phyloP scores from a whole-genome alignment of 1,139 yeast genomes.

The Pichia sp. region DNA sequence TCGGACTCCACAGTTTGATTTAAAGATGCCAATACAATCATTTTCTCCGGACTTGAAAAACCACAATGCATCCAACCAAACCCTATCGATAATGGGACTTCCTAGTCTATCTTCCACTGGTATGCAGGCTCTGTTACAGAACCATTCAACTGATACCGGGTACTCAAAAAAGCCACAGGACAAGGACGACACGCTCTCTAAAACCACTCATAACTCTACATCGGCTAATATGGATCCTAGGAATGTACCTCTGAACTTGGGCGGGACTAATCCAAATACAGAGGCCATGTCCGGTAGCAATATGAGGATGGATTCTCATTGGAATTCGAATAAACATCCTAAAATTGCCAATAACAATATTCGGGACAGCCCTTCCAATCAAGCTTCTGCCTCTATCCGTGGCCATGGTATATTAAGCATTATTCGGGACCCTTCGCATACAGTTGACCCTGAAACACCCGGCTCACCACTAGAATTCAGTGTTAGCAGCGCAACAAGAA shows the following conservation, averaged over 20 bases:
- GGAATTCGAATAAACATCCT: neutral
- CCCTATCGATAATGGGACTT: constrained; percentile 1
- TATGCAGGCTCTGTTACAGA: constrained; percentile 1
- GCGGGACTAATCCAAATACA: neutral
- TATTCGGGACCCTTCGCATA: neutral
- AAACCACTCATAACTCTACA: neutral
- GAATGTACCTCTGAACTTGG: neutral
- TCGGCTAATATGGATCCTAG: neutral
- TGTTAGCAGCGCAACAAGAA: constrained; percentile 7
- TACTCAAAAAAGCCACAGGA: neutral
- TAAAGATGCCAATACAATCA: neutral
- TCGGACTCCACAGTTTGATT: constrained; percentile 10
- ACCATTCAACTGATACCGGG: neutral
- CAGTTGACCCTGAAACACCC: constrained; percentile 12
- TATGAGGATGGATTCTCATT: neutral
- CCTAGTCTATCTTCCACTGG: constrained; percentile 10
- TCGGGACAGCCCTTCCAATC: neutral
- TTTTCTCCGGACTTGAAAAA: neutral
- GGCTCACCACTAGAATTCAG: constrained; percentile 15
- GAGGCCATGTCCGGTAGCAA: neutral
- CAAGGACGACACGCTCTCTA: neutral
- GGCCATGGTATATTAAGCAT: neutral
- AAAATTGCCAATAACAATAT: neutral
- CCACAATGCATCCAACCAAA: neutral
- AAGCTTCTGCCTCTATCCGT: neutral